phyloP scores from a whole-genome alignment of 768 basidiomycete genomes.

The Calvatia gigantea region DNA sequence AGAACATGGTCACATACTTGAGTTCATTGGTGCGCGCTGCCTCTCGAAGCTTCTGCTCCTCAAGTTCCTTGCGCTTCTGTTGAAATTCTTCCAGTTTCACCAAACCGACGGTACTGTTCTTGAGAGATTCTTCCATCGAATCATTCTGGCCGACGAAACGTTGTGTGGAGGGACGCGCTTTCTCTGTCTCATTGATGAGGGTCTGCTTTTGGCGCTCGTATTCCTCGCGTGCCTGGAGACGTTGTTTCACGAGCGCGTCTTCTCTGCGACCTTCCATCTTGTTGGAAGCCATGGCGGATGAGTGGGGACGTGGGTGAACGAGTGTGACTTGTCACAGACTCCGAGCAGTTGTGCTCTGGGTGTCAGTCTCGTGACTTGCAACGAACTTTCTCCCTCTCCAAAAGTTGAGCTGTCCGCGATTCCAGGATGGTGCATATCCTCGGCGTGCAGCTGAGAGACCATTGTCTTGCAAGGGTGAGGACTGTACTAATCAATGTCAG shows the following conservation, averaged over 20 bases:
- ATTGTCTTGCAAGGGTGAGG: conserved; percentile 70
- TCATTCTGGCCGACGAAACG: conserved; percentile 95
- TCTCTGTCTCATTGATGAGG: conserved; percentile 87
- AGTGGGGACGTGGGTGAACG: conserved; percentile 3
- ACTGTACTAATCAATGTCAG: background rate
- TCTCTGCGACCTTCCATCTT: conserved; percentile 84
- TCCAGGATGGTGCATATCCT: conserved; percentile 78
- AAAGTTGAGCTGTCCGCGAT: conserved; percentile 5
- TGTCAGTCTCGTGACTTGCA: conserved; percentile 9
- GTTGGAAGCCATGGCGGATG: conserved; percentile 60
- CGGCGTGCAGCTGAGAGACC: conserved; percentile 78
- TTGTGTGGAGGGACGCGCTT: conserved; percentile 79
- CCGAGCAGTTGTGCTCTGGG: too few relatives aligned
- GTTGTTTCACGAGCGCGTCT: conserved; percentile 81
- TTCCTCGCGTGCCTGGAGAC: conserved; percentile 74
- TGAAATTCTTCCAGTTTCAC: conserved; percentile 93
- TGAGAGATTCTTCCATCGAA: conserved; percentile 90
- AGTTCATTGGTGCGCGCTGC: conserved; percentile 81
- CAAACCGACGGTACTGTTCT: conserved; percentile 88
- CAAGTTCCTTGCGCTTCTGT: conserved; percentile 80
- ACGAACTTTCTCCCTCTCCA: conserved; percentile 3
- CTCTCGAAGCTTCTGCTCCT: conserved; percentile 88
- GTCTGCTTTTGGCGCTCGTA: conserved; percentile 78
- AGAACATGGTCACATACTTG: conserved; percentile 61
- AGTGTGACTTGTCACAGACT: conserved; percentile 13